phyloP scores from a whole-genome alignment of 345 rosid species.

The Aquilaria malaccensis region DNA sequence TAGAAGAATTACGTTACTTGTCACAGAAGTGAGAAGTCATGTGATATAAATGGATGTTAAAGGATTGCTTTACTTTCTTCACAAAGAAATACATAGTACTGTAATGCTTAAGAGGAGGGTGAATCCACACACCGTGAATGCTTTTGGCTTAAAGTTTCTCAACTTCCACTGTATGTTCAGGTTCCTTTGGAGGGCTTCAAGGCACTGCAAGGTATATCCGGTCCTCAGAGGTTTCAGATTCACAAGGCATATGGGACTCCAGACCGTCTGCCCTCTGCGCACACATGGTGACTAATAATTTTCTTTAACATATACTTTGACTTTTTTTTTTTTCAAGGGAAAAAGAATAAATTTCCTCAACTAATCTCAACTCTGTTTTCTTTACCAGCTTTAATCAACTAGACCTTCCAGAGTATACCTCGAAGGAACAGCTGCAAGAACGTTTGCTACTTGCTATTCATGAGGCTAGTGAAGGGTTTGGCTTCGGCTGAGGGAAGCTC shows the following conservation, averaged over 20 bases:
- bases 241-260: slow-evolving; percentile 98
- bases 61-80: no score
- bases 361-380: neutral
- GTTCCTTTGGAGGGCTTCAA: slow-evolving; percentile 91
- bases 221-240: slow-evolving; percentile 92
- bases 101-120: no score
- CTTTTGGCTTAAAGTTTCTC: neutral
- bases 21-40: no score
- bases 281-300: slow-evolving; percentile 62
- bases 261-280: slow-evolving; percentile 89
- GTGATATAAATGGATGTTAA: no score
- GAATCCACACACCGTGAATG: no score
- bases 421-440: slow-evolving; percentile 79
- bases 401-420: slow-evolving; percentile 84
- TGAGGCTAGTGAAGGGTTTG: slow-evolving; percentile 96
- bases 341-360: neutral
- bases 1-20: no score
- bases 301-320: neutral
- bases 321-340: neutral
- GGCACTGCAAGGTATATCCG: slow-evolving; percentile 95
- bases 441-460: slow-evolving; percentile 91
- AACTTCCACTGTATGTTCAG: slow-evolving; percentile 26
- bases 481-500: slow-evolving; percentile 52
- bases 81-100: no score
- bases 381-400: slow-evolving; percentile 87